Conservation (phyloP, 179 eudicot genomes). For the Monotropa hypopitys region DNA sequence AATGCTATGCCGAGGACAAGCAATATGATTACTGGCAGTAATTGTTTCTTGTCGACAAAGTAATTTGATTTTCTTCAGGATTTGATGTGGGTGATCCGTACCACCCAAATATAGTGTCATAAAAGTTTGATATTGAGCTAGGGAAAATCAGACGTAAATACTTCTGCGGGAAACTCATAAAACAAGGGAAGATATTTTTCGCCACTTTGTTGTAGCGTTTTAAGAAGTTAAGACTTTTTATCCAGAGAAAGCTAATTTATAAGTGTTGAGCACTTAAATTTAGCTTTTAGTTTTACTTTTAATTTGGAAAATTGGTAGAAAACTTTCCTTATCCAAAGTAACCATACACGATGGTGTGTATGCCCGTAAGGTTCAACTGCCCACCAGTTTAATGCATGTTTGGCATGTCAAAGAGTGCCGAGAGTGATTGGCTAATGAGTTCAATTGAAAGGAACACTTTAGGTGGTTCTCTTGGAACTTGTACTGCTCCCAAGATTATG, state of each 20-base stretch:
- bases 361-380: not conserved
- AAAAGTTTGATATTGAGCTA: not conserved
- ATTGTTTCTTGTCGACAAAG: not conserved
- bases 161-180: not conserved
- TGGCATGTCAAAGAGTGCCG: not conserved
- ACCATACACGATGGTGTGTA: not conserved
- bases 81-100: not conserved
- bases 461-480: not conserved
- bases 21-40: not conserved
- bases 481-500: not conserved
- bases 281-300: not conserved
- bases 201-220: not conserved
- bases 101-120: not conserved
- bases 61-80: not conserved
- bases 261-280: not conserved
- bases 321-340: not conserved
- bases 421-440: not conserved
- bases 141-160: not conserved
- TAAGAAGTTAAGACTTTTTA: slow-evolving; percentile 1
- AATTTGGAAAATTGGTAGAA: not conserved
- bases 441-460: not conserved
- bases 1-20: not conserved
- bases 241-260: not conserved
- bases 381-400: not conserved
- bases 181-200: not conserved